Percentiles rank a stretch among this genome's conserved stretches.
Conservation (phyloP, 352 stramenopile species). For the Globisporangium mamillatum region DNA sequence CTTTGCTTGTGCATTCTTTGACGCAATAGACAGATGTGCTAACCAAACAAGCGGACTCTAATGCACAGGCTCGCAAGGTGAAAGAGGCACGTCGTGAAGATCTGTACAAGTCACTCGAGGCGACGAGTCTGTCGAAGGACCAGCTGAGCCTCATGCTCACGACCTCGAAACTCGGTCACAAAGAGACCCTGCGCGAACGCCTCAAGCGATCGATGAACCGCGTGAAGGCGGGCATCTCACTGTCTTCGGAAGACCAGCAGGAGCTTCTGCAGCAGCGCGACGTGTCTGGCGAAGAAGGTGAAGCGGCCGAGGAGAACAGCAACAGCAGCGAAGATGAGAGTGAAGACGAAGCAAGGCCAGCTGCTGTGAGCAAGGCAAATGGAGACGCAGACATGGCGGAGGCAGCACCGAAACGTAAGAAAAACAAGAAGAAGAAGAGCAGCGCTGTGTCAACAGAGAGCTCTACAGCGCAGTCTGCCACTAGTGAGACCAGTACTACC, state of each 20-base stretch:
- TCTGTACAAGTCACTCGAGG: slow-evolving; percentile 78
- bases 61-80: slow-evolving; percentile 50
- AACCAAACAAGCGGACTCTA: background rate
- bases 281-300: slow-evolving; percentile 14
- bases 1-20: background rate
- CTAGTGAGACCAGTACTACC: background rate
- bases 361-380: background rate
- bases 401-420: slow-evolving; percentile 9
- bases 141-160: slow-evolving; percentile 76
- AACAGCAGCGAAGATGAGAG: slow-evolving; percentile 16
- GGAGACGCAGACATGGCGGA: background rate
- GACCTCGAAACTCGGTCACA: slow-evolving; percentile 76
- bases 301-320: slow-evolving; percentile 22
- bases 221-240: slow-evolving; percentile 66
- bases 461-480: background rate
- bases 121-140: slow-evolving; percentile 50
- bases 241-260: slow-evolving; percentile 42
- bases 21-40: background rate
- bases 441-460: slow-evolving; percentile 20
- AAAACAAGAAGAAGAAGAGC: slow-evolving; percentile 26
- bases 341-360: slow-evolving; percentile 13
- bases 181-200: slow-evolving; percentile 74
- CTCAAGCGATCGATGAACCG: slow-evolving; percentile 77
- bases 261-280: slow-evolving; percentile 60
- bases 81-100: slow-evolving; percentile 73